Percentiles rank a stretch among this genome's conserved stretches.
Conservation (phyloP, 2,329 filamentous ascomycete genomes). For the Chalaropsis thielavioides region DNA sequence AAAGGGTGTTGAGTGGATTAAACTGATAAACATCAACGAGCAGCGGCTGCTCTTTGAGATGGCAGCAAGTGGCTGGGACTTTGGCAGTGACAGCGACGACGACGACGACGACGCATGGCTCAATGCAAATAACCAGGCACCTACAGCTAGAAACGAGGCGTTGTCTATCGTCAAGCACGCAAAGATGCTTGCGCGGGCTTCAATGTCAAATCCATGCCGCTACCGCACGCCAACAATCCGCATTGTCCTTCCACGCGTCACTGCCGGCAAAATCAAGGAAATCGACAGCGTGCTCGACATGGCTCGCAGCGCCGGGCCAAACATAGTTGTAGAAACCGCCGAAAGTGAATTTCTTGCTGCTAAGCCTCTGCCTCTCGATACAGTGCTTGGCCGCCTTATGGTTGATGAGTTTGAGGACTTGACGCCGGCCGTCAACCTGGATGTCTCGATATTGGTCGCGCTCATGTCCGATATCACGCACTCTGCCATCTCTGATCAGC, state of each 20-base stretch:
- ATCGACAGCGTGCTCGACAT: slow-evolving; percentile 5
- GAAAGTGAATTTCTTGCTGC: not conserved
- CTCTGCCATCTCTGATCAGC: not conserved
- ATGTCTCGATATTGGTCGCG: slow-evolving; percentile 1
- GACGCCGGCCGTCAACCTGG: not conserved
- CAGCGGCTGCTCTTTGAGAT: slow-evolving; percentile 5
- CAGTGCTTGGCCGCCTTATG: not conserved
- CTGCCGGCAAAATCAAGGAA: not conserved
- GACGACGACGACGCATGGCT: not conserved
- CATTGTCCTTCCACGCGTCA: not conserved
- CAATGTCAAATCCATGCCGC: not conserved
- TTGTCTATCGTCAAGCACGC: not conserved
- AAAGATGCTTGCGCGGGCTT: not conserved
- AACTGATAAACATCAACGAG: slow-evolving; percentile 4
- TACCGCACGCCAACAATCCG: not conserved
- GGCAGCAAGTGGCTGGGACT: slow-evolving; percentile 4
- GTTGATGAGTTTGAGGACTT: not conserved
- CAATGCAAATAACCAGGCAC: not conserved
- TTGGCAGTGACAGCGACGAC: not conserved
- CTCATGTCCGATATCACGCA: slow-evolving; percentile 8
- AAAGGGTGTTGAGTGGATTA: slow-evolving; percentile 6
- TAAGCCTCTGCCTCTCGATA: not conserved
- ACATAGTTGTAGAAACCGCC: slow-evolving; percentile 2
- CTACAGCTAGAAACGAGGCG: not conserved
- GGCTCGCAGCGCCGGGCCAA: not conserved